Percentiles rank a stretch among this genome's conserved stretches.
Evolutionary conservation across 1,284 basidiomycete genomes (phyloP).

Genomic region (Sanghuangporus weigelae): DNA sequence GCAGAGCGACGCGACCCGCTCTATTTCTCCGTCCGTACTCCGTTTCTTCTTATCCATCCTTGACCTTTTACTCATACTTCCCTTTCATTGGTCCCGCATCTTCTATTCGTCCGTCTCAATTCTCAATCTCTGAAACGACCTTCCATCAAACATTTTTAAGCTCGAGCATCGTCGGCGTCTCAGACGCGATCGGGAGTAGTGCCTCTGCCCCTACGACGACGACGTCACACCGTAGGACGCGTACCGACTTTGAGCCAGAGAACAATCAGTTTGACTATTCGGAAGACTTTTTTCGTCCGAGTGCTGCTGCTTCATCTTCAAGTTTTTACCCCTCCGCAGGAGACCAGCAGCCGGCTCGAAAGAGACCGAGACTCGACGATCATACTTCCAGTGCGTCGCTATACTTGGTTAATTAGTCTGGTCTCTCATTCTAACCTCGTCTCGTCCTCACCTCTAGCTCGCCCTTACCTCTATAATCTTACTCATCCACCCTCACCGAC

Average conservation of each 20-base stretch:
- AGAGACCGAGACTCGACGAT: conserved; percentile 62
- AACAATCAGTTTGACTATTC: background rate
- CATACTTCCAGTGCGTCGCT: conserved; percentile 25
- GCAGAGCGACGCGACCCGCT: conserved; percentile 15
- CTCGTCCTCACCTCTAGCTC: conserved; percentile 23
- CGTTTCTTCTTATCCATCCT: background rate
- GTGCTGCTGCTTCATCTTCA: background rate
- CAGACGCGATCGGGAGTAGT: background rate
- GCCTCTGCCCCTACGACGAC: background rate
- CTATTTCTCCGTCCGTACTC: background rate
- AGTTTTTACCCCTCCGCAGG: background rate
- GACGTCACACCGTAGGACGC: conserved; percentile 14
- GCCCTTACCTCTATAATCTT: conserved; percentile 26
- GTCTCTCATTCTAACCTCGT: conserved; percentile 23
- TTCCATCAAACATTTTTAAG: background rate
- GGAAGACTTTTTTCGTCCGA: background rate
- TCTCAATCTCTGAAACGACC: background rate
- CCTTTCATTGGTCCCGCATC: background rate
- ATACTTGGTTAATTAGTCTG: background rate
- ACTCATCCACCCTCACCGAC: conserved; percentile 26
- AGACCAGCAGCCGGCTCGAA: conserved; percentile 36
- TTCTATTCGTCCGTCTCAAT: background rate
- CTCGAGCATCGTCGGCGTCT: background rate
- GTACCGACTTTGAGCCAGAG: conserved; percentile 14
- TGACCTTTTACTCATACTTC: background rate